A percentile compares a stretch with the other conserved stretches of the same genome.
phyloP scores from a whole-genome alignment of 208 protist genomes.

The Trichomonas tenax region DNA sequence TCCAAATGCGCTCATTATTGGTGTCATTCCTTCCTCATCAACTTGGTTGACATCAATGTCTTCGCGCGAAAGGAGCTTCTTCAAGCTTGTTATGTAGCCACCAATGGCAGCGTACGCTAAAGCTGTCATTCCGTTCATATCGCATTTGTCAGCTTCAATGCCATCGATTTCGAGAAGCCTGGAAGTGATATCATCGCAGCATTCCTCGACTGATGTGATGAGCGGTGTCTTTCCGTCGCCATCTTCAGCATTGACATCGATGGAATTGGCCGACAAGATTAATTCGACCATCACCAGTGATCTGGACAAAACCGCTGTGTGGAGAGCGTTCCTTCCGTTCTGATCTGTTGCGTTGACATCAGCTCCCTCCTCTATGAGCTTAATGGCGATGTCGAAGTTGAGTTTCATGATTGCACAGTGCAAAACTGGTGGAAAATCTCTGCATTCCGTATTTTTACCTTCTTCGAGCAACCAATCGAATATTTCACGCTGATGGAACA shows the following conservation, averaged over 20 bases:
- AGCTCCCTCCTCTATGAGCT: background rate
- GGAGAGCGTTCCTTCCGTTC: background rate
- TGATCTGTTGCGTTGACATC: background rate
- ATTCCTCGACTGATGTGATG: background rate
- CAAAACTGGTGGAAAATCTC: background rate
- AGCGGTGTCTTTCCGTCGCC: background rate
- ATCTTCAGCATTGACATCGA: background rate
- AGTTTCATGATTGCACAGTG: background rate
- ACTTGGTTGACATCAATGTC: background rate
- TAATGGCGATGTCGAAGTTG: background rate
- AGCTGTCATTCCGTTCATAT: background rate
- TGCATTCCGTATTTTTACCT: background rate
- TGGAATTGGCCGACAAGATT: background rate
- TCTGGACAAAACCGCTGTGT: background rate
- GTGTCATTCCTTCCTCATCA: background rate
- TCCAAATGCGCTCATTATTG: background rate
- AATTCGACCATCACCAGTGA: background rate
- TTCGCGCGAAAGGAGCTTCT: background rate
- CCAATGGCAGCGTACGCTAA: background rate
- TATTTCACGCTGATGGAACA: background rate
- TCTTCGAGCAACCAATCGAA: background rate
- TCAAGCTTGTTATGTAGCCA: background rate
- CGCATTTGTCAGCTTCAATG: background rate
- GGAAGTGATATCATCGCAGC: background rate
- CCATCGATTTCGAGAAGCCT: background rate